Evolutionary conservation across 2,329 filamentous ascomycete species (phyloP), one percentile per base, ranked within the genome.

Genomic region (Scedosporium aurantiacum): DNA sequence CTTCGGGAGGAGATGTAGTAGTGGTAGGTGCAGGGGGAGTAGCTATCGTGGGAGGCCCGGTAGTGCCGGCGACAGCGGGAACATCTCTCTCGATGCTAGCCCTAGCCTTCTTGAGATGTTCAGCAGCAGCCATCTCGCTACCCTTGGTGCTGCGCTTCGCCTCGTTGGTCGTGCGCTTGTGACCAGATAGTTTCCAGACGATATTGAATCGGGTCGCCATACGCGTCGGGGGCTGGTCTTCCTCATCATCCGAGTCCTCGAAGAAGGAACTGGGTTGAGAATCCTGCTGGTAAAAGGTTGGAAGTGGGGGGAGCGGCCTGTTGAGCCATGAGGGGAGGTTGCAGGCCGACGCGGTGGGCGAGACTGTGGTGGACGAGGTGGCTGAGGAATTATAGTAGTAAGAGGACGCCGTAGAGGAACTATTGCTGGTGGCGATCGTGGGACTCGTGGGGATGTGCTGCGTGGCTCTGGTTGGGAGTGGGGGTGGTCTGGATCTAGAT

Each of bases 131-230:
- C 14, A 40, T 18, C 18, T 61, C 63, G 18, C 57, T 54, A 28
- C 60, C 63, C 16, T 63, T 65, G 45, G 57, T 55, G 50, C 54
- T 60, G 14, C 64, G 62, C 55, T 61, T 45, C 21, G 57, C 52
- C 57, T 63, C 62, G 58, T 61, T 65, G 56, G 57, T 60, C 27
- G 32, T 63, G 27, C 63, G 62, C 60, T 58, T 63, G 56, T 66
- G 63, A 25, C 32, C 59, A 37, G 4, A 41, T 14, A 65, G 57
- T 41, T 60, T 62, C 32, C 50, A 37, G 10, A 43, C 28, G 12
- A 60, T 56, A 10, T n/a, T 50, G 45, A 23, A 50, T 50, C n/a
- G 43, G 27, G 59, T 43, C 18, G 23, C 57, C 32, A 21, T 43
- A 10, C 41, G 6, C 27, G 23, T 3, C 55, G 37, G n/a, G 28